Evolutionary conservation across 2,329 filamentous ascomycete genomes (phyloP).

Genomic region (Nemania sp.): DNA sequence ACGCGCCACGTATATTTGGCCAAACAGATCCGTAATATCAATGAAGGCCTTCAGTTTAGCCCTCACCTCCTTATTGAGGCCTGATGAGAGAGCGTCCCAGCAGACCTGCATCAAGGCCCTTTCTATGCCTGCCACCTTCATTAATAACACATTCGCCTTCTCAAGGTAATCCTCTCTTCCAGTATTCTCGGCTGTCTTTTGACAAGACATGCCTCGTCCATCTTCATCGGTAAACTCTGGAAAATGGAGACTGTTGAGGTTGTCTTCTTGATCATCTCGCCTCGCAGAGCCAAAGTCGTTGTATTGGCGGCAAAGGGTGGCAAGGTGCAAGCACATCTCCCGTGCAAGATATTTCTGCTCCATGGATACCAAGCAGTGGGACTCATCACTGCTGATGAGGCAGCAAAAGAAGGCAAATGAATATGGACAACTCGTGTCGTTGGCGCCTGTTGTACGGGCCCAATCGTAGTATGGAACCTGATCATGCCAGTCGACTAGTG

Average conservation of each 20-base stretch:
- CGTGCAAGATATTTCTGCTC: not conserved
- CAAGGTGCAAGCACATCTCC: not conserved
- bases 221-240: not conserved
- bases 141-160: not conserved
- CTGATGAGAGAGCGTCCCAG: not conserved
- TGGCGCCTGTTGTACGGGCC: not conserved
- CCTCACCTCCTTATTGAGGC: not conserved
- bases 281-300: conserved; percentile 7
- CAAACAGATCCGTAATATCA: not conserved
- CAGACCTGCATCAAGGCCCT: too few species aligned
- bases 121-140: too few species aligned
- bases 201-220: not conserved
- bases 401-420: conserved; percentile 1
- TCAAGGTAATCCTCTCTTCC: not conserved
- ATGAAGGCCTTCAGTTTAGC: not conserved
- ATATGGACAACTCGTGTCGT: not conserved
- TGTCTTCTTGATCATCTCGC: not conserved
- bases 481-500: not conserved
- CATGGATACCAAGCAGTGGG: not conserved
- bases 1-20: not conserved
- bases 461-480: not conserved
- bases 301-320: conserved; percentile 4
- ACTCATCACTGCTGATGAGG: not conserved
- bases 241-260: conserved; percentile 3
- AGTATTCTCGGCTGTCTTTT: not conserved